Evolutionary conservation across 2,329 filamentous ascomycete species (phyloP).

Genomic region (Pyrenophora graminea): DNA sequence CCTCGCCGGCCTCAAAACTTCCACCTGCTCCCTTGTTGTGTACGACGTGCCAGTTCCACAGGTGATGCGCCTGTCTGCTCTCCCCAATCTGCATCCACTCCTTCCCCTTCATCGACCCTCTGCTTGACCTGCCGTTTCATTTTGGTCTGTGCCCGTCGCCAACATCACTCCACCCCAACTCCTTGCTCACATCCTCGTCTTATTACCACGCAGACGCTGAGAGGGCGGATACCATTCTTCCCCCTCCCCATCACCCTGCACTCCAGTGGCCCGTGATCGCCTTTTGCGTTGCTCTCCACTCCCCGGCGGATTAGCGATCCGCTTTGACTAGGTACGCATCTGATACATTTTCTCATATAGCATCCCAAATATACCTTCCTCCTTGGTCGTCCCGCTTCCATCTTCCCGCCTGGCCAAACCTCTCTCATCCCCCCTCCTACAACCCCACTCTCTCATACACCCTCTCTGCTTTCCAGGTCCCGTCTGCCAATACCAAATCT

Average conservation of each 20-base stretch:
- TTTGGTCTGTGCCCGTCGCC: constrained; percentile 26
- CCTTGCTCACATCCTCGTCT: constrained; percentile 33
- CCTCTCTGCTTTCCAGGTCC: constrained; percentile 15
- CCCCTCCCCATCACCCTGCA: constrained; percentile 20
- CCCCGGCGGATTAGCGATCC: constrained; percentile 29
- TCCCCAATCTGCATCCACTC: neutral
- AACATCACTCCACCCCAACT: constrained; percentile 16
- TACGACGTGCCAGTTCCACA: constrained; percentile 33
- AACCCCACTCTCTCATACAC: constrained; percentile 10
- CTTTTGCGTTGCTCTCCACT: constrained; percentile 31
- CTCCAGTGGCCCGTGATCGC: constrained; percentile 30
- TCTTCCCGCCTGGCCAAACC: constrained; percentile 6
- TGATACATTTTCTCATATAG: constrained; percentile 33
- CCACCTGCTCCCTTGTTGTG: constrained; percentile 21
- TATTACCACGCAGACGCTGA: constrained; percentile 23
- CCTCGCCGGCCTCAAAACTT: constrained; percentile 33
- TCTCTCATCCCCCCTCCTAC: constrained; percentile 14
- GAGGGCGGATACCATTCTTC: constrained; percentile 27
- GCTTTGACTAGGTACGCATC: constrained; percentile 39
- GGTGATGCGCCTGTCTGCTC: constrained; percentile 18
- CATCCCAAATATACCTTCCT: constrained; percentile 26
- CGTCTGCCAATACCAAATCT: constrained; percentile 21
- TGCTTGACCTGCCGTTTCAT: constrained; percentile 12
- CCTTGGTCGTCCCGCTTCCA: constrained; percentile 9
- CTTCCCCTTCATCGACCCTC: constrained; percentile 9